Evolutionary conservation across 805 yeast genomes (phyloP), one percentile per base, ranked within the genome.

Genomic region (Sungouiella thailandica): DNA sequence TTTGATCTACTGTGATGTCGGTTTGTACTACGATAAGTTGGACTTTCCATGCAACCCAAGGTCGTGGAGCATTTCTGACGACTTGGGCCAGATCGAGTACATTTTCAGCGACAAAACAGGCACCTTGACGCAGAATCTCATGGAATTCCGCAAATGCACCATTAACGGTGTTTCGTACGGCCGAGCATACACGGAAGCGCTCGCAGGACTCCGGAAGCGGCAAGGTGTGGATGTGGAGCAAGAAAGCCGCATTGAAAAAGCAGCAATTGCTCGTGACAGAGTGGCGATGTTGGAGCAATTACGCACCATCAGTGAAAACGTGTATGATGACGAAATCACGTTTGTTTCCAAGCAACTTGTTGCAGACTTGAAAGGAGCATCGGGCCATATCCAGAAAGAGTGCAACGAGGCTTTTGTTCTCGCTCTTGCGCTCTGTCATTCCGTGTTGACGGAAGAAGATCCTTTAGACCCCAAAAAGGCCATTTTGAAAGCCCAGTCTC

Each of bases 91-190:
- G 54, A 79, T 83, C 39, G 93, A 83, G 55, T 83, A 81, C 52
- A 72, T 83, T 26, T 83, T 83, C 57, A 78, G 87, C 53, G 94
- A 83, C 62, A 83, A 83, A 56, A 83, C 94, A 0, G 94, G 94
- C 23, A 83, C 94, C 0, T 64, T 83, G 48, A 83, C 94, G 5
- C 90, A 83, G 57, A 83, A 83, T 49, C 76, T 81, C 17, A 83
- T 83, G 94, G 87, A 82, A 52, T 84, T 83, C 61, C 76, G 78
- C 40, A 83, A 83, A 52, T 81, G 88, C 54, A 73, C 87, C 4
- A 70, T 84, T 38, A 75, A 72, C 35, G 83, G 86, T 17, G 70
- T 70, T 25, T 55, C 80, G 0, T 84, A 83, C 46, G 93, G 90
- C 7, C 61, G 72, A 24, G 87, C 90, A 0, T 83, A 81, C 54